Conservation (phyloP, 495 filamentous ascomycete genomes). For the Penicillium crystallinum region DNA sequence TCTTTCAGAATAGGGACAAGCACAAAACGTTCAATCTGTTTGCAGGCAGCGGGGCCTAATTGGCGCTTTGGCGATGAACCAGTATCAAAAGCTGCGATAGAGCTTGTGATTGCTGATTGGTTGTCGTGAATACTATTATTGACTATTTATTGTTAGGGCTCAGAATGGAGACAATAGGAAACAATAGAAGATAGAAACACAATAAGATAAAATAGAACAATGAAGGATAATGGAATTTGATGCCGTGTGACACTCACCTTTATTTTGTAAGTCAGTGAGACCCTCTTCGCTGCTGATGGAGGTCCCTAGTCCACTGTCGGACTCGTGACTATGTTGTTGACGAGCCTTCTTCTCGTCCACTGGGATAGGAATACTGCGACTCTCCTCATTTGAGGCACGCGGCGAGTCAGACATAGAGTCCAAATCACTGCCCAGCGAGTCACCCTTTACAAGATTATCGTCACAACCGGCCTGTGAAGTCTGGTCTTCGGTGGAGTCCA, state of each 20-base stretch:
- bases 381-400: neutral
- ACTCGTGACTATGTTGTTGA: slow-evolving; percentile 34
- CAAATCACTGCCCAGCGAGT: neutral
- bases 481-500: slow-evolving; percentile 30
- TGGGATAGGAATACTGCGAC: neutral
- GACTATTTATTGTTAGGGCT: slow-evolving; percentile 13
- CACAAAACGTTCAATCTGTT: slow-evolving; percentile 53
- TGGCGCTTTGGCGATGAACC: slow-evolving; percentile 30
- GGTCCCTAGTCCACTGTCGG: slow-evolving; percentile 54
- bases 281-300: slow-evolving; percentile 41
- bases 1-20: slow-evolving; percentile 53
- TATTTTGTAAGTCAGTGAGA: slow-evolving; percentile 15
- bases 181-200: neutral
- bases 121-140: slow-evolving; percentile 25
- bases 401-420: slow-evolving; percentile 1
- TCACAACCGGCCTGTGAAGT: neutral
- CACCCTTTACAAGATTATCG: neutral
- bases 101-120: slow-evolving; percentile 43
- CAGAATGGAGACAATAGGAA: neutral
- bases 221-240: neutral
- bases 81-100: slow-evolving; percentile 28
- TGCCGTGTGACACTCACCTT: slow-evolving; percentile 12
- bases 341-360: slow-evolving; percentile 14
- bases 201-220: too few species aligned
- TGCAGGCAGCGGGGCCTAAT: slow-evolving; percentile 46